Conservation (phyloP, 2,329 filamentous ascomycete species). For the Monilinia polystroma region DNA sequence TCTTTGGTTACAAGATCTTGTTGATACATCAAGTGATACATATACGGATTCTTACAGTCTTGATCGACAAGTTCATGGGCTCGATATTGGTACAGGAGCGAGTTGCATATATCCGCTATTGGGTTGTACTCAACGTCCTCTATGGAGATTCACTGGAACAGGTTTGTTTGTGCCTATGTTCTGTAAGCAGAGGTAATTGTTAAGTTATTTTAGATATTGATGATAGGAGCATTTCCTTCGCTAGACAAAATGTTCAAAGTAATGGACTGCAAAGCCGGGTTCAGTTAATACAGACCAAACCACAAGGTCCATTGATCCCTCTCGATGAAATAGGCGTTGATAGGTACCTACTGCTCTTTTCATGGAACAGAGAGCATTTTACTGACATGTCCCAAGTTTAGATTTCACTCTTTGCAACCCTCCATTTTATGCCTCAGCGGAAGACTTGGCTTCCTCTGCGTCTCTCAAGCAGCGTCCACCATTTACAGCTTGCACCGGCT, state of each 20-base stretch:
- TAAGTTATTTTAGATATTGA: conserved; percentile 64
- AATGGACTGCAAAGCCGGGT: conserved; percentile 68
- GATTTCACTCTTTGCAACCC: conserved; percentile 94
- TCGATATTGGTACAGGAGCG: conserved; percentile 89
- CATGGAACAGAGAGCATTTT: background rate
- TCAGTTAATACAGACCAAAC: conserved; percentile 56
- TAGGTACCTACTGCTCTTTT: background rate
- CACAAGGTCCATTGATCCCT: conserved; percentile 56
- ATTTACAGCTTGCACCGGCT: conserved; percentile 72
- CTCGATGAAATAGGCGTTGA: conserved; percentile 52
- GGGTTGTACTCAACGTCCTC: conserved; percentile 63
- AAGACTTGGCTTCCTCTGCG: conserved; percentile 67
- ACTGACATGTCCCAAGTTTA: conserved; percentile 45
- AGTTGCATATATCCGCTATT: conserved; percentile 90
- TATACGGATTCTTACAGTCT: conserved; percentile 52
- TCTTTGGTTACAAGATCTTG: conserved; percentile 77
- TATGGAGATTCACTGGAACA: conserved; percentile 72
- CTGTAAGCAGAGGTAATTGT: conserved; percentile 38
- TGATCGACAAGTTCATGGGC: conserved; percentile 59
- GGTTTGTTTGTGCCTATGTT: conserved; percentile 40
- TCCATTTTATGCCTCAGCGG: conserved; percentile 79
- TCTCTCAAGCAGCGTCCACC: conserved; percentile 65
- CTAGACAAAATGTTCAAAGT: conserved; percentile 61
- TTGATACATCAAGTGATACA: conserved; percentile 60
- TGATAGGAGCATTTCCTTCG: conserved; percentile 62